Percentiles rank a stretch among this genome's conserved stretches.
These are phyloP conservation scores for Discostella pseudostelligera DNA, from an alignment of 108 stramenopile species.

Conservation along the genomic window DNA sequence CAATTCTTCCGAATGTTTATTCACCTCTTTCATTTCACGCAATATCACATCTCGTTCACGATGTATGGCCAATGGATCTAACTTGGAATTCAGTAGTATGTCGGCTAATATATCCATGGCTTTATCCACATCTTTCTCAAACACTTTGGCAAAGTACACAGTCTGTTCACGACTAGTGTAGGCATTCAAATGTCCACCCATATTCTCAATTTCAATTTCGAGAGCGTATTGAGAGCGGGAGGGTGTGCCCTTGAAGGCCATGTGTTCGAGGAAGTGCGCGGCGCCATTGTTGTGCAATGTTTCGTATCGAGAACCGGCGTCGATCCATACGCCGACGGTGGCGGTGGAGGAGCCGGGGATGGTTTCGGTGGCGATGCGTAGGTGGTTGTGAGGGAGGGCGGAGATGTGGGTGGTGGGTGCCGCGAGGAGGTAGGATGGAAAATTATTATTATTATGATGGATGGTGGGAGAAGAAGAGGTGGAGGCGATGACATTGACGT, in stretches of 20 bases:
- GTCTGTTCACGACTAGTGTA: conserved; percentile 99
- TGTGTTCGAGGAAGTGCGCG: conserved; percentile 99
- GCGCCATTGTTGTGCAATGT: conserved; percentile 96
- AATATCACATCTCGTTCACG: conserved; percentile 98
- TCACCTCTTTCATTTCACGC: conserved; percentile 98
- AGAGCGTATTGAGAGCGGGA: conserved; percentile 90
- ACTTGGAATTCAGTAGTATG: conserved; percentile 88
- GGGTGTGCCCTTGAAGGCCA: conserved; percentile 98
- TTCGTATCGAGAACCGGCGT: conserved; percentile 94
- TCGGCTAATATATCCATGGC: conserved; percentile 98
- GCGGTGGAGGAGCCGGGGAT: conserved; percentile 77
- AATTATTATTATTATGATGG: no score
- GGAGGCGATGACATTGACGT: no score
- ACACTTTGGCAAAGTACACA: conserved; percentile 99
- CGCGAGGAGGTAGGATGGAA: conserved; percentile 83
- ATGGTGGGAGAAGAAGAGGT: no score
- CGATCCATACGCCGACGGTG: conserved; percentile 90
- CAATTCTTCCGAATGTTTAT: conserved; percentile 98
- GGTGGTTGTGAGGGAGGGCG: conserved; percentile 67
- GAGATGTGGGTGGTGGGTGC: conserved; percentile 88
- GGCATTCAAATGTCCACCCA: conserved; percentile 99
- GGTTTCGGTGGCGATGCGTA: conserved; percentile 92
- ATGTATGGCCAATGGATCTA: conserved; percentile 87
- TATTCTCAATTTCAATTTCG: conserved; percentile 99
- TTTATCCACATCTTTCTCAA: conserved; percentile 89